A percentile compares a stretch with the other conserved stretches of the same genome.
Conservation (phyloP, 192 early-diverging fungal species). For the Chytriomyces sp. region DNA sequence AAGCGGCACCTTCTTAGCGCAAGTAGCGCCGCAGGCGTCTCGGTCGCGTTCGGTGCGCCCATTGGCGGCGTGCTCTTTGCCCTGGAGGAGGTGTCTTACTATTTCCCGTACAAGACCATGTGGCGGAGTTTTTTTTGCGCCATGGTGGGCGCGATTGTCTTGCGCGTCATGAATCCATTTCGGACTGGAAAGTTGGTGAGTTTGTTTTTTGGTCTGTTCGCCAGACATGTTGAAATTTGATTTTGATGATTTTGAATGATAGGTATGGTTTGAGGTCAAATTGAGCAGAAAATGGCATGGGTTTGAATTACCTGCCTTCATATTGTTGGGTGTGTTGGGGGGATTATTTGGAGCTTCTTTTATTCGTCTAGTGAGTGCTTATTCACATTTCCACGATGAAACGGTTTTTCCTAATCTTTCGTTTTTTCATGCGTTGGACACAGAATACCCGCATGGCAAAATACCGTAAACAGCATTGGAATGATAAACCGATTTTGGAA, state of each 20-base stretch:
- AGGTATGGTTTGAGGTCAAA: slow-evolving; percentile 84
- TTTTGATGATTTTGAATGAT: background rate
- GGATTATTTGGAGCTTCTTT: slow-evolving; percentile 55
- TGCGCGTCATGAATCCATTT: slow-evolving; percentile 79
- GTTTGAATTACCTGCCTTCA: slow-evolving; percentile 76
- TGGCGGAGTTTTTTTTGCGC: slow-evolving; percentile 98
- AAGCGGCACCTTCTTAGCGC: slow-evolving; percentile 55
- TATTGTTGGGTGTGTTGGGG: slow-evolving; percentile 80
- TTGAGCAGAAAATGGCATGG: slow-evolving; percentile 94
- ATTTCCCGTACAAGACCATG: slow-evolving; percentile 93
- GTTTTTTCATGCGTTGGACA: background rate
- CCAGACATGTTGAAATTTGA: background rate
- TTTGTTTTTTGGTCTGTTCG: background rate
- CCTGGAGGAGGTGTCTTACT: slow-evolving; percentile 90
- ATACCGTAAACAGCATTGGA: slow-evolving; percentile 39
- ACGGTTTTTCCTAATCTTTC: background rate
- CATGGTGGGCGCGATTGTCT: slow-evolving; percentile 87
- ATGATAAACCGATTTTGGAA: slow-evolving; percentile 47
- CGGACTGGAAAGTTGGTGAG: slow-evolving; percentile 91
- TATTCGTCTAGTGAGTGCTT: slow-evolving; percentile 44
- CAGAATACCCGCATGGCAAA: slow-evolving; percentile 40
- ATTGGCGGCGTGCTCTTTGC: slow-evolving; percentile 85
- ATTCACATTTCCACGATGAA: too few species aligned
- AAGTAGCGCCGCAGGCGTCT: slow-evolving; percentile 93
- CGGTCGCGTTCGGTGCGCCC: slow-evolving; percentile 96